These are phyloP conservation scores for Musa itinerans DNA, from an alignment of 176 grass and related monocot species.

Conservation along the genomic window DNA sequence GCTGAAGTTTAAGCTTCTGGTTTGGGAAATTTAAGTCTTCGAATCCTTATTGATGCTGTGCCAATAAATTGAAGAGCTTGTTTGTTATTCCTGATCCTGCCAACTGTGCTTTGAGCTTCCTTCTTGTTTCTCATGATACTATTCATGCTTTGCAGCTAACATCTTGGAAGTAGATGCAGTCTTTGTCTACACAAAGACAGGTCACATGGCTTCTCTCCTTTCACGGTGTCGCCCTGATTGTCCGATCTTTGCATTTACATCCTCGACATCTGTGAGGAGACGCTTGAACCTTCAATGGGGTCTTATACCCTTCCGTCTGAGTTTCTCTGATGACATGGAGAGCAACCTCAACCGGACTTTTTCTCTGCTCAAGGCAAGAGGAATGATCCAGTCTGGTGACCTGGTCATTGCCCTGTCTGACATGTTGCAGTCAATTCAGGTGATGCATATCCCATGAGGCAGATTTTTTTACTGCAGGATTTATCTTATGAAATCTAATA, in stretches of 20 bases:
- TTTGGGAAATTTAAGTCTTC: too few relatives aligned
- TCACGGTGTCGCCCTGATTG: slow-evolving; percentile 85
- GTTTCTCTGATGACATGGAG: slow-evolving; percentile 82
- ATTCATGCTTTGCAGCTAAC: slow-evolving; percentile 50
- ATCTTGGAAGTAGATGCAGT: slow-evolving; percentile 79
- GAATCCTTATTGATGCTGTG: background rate
- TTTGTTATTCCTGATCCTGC: background rate
- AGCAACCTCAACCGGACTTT: slow-evolving; percentile 95
- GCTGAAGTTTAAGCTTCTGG: background rate
- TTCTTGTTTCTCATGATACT: slow-evolving; percentile 7
- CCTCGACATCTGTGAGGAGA: slow-evolving; percentile 49
- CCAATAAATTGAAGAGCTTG: background rate
- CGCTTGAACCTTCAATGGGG: slow-evolving; percentile 91
- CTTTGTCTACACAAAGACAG: slow-evolving; percentile 67
- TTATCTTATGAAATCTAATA: too few relatives aligned
- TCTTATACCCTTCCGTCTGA: slow-evolving; percentile 80
- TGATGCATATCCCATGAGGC: slow-evolving; percentile 75
- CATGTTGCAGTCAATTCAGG: slow-evolving; percentile 93
- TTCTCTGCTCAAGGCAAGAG: slow-evolving; percentile 82
- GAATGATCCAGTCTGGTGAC: slow-evolving; percentile 80
- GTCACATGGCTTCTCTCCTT: slow-evolving; percentile 82
- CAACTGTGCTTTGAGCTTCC: background rate
- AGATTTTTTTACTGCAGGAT: background rate
- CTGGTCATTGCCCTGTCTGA: slow-evolving; percentile 88
- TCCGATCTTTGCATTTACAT: slow-evolving; percentile 86